A percentile compares a stretch with the other conserved stretches of the same genome.
Conservation (phyloP, 1,139 yeast genomes). For the Wickerhamiella pararugosa region DNA sequence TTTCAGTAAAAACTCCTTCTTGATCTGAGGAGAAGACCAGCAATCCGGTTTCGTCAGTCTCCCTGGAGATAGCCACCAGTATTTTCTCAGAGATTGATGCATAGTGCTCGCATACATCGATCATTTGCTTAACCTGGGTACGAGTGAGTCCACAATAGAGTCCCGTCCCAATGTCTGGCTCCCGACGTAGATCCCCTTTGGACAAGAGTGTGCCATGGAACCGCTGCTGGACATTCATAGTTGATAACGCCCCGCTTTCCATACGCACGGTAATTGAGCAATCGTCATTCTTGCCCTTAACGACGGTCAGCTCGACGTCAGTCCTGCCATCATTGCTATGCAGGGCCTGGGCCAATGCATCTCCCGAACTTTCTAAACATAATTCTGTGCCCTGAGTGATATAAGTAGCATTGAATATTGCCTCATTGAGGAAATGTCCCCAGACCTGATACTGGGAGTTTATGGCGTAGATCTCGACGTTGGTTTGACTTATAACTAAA, state of each 20-base stretch:
- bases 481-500: slow-evolving; percentile 12
- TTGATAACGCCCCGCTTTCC: slow-evolving; percentile 7
- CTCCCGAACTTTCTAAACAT: slow-evolving; percentile 16
- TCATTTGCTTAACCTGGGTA: too few relatives aligned
- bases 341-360: slow-evolving; percentile 16
- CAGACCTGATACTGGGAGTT: slow-evolving; percentile 12
- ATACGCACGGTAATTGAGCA: not conserved
- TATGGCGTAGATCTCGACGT: slow-evolving; percentile 10
- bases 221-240: slow-evolving; percentile 19
- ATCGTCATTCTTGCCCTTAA: slow-evolving; percentile 12
- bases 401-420: slow-evolving; percentile 8
- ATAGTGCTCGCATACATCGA: too few relatives aligned
- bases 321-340: slow-evolving; percentile 14
- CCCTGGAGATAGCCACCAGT: too few relatives aligned
- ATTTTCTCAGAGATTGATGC: too few relatives aligned
- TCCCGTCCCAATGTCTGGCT: too few relatives aligned
- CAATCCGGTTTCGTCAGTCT: too few relatives aligned
- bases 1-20: too few relatives aligned
- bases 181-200: too few relatives aligned
- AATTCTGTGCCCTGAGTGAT: slow-evolving; percentile 5
- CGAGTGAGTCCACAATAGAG: too few relatives aligned
- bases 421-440: slow-evolving; percentile 14
- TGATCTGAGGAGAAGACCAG: too few relatives aligned
- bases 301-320: slow-evolving; percentile 13
- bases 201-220: slow-evolving; percentile 18